Percentiles rank a stretch among this genome's conserved stretches.
Evolutionary conservation across 371 early-diverging fungal species (phyloP).

Genomic region (Umbelopsis sp.): DNA sequence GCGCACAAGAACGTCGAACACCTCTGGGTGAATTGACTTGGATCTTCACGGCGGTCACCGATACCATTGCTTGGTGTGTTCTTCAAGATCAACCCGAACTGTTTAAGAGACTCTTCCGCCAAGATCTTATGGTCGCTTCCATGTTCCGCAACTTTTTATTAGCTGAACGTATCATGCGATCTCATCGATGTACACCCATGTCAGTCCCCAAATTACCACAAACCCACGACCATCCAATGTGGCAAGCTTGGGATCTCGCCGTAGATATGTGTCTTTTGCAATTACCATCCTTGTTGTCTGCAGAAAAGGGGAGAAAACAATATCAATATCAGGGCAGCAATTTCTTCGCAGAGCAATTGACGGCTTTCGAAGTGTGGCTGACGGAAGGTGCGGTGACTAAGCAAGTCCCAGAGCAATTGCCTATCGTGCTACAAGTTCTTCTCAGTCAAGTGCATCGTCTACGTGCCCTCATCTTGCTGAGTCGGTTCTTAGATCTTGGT

Average conservation of each 20-base stretch:
- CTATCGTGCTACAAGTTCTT: slow-evolving; percentile 95
- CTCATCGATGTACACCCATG: slow-evolving; percentile 90
- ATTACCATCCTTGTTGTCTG: slow-evolving; percentile 74
- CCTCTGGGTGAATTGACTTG: slow-evolving; percentile 97
- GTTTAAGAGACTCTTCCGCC: slow-evolving; percentile 92
- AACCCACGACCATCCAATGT: slow-evolving; percentile 95
- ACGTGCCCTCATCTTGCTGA: slow-evolving; percentile 88
- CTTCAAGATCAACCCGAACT: slow-evolving; percentile 79
- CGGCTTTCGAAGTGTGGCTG: slow-evolving; percentile 97
- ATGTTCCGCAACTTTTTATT: slow-evolving; percentile 95
- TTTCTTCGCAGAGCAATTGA: slow-evolving; percentile 95
- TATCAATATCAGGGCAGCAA: slow-evolving; percentile 78
- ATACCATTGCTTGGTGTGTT: slow-evolving; percentile 98
- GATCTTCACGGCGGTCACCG: slow-evolving; percentile 98
- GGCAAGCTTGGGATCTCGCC: slow-evolving; percentile 96
- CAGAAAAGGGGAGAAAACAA: slow-evolving; percentile 57
- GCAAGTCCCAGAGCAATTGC: slow-evolving; percentile 90
- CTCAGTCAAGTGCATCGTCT: slow-evolving; percentile 93
- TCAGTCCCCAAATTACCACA: slow-evolving; percentile 83
- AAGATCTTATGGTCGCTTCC: slow-evolving; percentile 95
- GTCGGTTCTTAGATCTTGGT: slow-evolving; percentile 92
- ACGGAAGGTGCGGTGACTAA: slow-evolving; percentile 70
- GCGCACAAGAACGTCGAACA: slow-evolving; percentile 88
- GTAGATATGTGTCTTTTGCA: slow-evolving; percentile 93
- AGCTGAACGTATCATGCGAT: slow-evolving; percentile 94